phyloP scores from a whole-genome alignment of 202 grass and related monocot species.

The Bolboschoenoplectus hybrid region DNA sequence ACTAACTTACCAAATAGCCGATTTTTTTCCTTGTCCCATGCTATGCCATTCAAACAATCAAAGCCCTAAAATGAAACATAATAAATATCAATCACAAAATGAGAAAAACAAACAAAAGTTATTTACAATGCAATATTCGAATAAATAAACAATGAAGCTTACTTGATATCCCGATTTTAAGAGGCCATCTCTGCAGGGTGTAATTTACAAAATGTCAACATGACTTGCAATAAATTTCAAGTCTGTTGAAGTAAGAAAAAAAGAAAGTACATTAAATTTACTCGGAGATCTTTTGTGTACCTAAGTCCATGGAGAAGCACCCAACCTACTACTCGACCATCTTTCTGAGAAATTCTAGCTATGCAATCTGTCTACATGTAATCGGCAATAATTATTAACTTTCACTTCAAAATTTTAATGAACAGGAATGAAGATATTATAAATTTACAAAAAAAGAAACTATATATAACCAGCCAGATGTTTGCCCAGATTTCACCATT shows the following conservation, averaged over 20 bases:
- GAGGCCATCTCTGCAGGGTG: slow-evolving; percentile 56
- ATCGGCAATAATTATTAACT: slow-evolving; percentile 26
- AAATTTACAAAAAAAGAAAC: slow-evolving; percentile 30
- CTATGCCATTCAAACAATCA: slow-evolving; percentile 91
- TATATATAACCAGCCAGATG: slow-evolving; percentile 83
- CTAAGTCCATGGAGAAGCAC: slow-evolving; percentile 87
- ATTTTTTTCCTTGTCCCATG: slow-evolving; percentile 69
- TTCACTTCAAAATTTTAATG: slow-evolving; percentile 29
- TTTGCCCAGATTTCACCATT: slow-evolving; percentile 98
- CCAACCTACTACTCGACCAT: slow-evolving; percentile 76
- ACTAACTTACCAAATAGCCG: slow-evolving; percentile 75
- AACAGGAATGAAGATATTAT: slow-evolving; percentile 9
- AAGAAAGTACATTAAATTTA: neutral
- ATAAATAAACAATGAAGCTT: slow-evolving; percentile 37
- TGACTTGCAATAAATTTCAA: slow-evolving; percentile 18
- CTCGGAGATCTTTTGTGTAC: slow-evolving; percentile 34
- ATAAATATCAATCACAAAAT: slow-evolving; percentile 30
- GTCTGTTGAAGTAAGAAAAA: neutral
- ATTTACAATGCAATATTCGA: slow-evolving; percentile 17
- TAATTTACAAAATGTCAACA: slow-evolving; percentile 35
- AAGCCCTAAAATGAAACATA: slow-evolving; percentile 57
- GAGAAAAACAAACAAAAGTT: neutral
- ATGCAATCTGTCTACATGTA: slow-evolving; percentile 94
- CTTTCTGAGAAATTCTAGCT: slow-evolving; percentile 78
- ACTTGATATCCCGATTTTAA: slow-evolving; percentile 61